phyloP scores from a whole-genome alignment of 208 protist genomes.

The Histomonas meleagridis region DNA sequence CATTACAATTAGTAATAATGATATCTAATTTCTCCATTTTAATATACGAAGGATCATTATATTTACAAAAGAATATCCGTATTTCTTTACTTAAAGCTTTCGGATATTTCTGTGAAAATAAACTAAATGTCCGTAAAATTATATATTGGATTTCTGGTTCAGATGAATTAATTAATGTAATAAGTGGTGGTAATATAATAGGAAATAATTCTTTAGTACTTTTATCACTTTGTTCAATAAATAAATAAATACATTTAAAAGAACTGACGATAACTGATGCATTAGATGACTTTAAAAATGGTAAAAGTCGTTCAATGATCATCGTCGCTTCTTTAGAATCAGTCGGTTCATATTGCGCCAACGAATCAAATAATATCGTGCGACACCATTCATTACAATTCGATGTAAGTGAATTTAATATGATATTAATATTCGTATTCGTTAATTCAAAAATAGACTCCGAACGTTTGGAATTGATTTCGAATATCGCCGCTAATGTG shows the following conservation, averaged over 20 bases:
- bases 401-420: constrained; percentile 80
- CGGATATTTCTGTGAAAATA: constrained; percentile 80
- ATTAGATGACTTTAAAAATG: constrained; percentile 85
- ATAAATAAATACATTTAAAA: constrained; percentile 74
- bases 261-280: constrained; percentile 83
- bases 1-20: constrained; percentile 72
- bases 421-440: constrained; percentile 68
- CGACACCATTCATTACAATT: constrained; percentile 93
- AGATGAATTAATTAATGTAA: constrained; percentile 61
- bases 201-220: constrained; percentile 54
- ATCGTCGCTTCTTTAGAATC: constrained; percentile 60
- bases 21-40: constrained; percentile 92
- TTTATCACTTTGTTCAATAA: constrained; percentile 57
- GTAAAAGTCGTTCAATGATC: constrained; percentile 76
- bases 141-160: constrained; percentile 94
- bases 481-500: constrained; percentile 75
- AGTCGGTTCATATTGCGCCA: constrained; percentile 58
- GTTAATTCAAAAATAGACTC: constrained; percentile 58
- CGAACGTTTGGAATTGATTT: constrained; percentile 65
- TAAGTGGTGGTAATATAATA: constrained; percentile 77
- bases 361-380: constrained; percentile 84
- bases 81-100: constrained; percentile 45
- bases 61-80: constrained; percentile 89
- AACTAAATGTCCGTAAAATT: constrained; percentile 89
- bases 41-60: constrained; percentile 90